Percentiles rank a stretch among this genome's conserved stretches.
Evolutionary conservation across 2,329 filamentous ascomycete species (phyloP).

Genomic region (Xylariomycetidae sp.): DNA sequence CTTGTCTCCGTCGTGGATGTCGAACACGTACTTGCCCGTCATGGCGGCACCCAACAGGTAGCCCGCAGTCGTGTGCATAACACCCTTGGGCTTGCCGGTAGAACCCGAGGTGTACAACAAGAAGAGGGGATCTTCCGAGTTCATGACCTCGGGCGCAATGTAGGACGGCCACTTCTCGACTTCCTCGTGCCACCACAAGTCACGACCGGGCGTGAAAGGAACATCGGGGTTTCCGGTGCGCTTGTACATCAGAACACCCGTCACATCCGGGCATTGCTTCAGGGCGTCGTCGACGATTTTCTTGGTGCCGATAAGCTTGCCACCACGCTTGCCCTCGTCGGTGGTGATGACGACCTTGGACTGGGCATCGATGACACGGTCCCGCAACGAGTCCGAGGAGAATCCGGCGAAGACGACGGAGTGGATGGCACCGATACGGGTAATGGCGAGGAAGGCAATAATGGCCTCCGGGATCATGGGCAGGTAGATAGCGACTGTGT

Average conservation of each 20-base stretch:
- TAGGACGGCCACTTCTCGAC: conserved; percentile 94
- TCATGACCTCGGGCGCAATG: conserved; percentile 81
- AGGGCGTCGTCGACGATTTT: conserved; percentile 98
- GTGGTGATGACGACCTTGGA: conserved; percentile 94
- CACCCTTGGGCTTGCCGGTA: conserved; percentile 97
- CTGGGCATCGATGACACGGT: conserved; percentile 85
- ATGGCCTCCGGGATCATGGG: conserved; percentile 98
- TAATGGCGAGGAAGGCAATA: conserved; percentile 83
- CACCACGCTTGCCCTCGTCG: conserved; percentile 95
- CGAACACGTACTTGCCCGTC: conserved; percentile 98
- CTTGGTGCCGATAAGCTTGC: conserved; percentile 96
- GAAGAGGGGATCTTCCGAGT: conserved; percentile 93
- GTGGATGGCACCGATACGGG: conserved; percentile 90
- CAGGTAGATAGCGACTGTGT: conserved; percentile 94
- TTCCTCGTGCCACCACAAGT: conserved; percentile 99
- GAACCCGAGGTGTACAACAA: conserved; percentile 96
- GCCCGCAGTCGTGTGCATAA: conserved; percentile 94
- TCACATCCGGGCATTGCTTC: conserved; percentile 88
- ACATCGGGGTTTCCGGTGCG: conserved; percentile 90
- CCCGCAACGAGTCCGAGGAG: conserved; percentile 90
- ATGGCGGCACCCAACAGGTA: conserved; percentile 90
- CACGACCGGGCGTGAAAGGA: conserved; percentile 81
- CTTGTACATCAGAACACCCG: conserved; percentile 84
- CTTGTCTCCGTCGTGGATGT: conserved; percentile 87
- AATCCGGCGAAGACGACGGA: conserved; percentile 98